These are phyloP conservation scores for Volvariella surrecta DNA, from an alignment of 1,284 basidiomycete genomes.

Conservation along the genomic window DNA sequence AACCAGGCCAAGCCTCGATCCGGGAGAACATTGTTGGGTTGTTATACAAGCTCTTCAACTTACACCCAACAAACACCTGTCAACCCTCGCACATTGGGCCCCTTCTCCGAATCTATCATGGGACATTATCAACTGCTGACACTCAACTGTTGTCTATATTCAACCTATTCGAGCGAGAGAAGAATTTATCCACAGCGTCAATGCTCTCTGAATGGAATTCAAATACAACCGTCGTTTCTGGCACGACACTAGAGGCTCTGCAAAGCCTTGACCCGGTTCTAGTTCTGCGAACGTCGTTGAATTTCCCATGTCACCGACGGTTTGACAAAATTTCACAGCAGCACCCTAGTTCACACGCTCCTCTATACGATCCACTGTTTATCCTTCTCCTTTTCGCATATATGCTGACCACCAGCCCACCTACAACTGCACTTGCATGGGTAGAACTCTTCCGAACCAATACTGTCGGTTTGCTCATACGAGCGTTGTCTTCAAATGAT, in stretches of 20 bases:
- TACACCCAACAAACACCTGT: constrained; percentile 74
- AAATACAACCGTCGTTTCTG: constrained; percentile 29
- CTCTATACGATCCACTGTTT: constrained; percentile 80
- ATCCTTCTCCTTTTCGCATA: constrained; percentile 62
- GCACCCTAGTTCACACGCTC: constrained; percentile 24
- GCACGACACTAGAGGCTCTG: constrained; percentile 54
- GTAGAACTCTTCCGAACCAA: constrained; percentile 83
- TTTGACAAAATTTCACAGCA: constrained; percentile 22
- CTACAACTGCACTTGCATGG: constrained; percentile 66
- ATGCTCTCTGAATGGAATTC: constrained; percentile 60
- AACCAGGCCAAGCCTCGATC: constrained; percentile 4
- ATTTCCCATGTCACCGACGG: constrained; percentile 58
- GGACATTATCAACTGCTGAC: constrained; percentile 59
- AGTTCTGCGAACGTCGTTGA: constrained; percentile 67
- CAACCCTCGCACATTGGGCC: constrained; percentile 78
- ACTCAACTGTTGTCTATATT: constrained; percentile 66
- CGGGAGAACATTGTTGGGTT: constrained; percentile 44
- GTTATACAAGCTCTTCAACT: constrained; percentile 59
- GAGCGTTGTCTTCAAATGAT: constrained; percentile 67
- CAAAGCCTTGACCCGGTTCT: constrained; percentile 60
- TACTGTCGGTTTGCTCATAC: constrained; percentile 66
- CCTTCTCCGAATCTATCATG: constrained; percentile 66
- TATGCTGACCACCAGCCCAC: constrained; percentile 47
- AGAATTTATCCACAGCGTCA: constrained; percentile 55
- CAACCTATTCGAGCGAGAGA: constrained; percentile 67